Evolutionary conservation across 805 yeast genomes (phyloP), one percentile per base, ranked within the genome.

Genomic region (Lipomyces sp.): DNA sequence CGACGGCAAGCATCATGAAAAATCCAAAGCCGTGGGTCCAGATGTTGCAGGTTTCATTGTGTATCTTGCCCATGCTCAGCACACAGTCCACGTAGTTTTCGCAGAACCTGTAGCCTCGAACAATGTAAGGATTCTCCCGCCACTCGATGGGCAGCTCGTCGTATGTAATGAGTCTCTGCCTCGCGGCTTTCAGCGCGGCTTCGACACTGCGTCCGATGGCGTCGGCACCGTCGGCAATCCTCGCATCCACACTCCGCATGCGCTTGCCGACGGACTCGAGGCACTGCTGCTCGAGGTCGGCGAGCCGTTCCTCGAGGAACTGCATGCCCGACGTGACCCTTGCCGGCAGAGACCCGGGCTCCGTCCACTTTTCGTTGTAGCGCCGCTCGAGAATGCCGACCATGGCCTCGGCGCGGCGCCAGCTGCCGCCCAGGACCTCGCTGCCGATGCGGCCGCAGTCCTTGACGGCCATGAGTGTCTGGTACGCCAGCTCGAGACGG

Each of bases 11-110:
- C 65, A 90, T 69, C 26, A 79, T 61, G 2, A 79, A 28, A 2
- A 84, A 77, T 13, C 97, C 98, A 1, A 80, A 32, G 13, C 87
- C 63, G 70, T 91, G 98, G 0, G 96, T 78, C 98, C 98, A 91
- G 49, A 91, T 89, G 68, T 93, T 93, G 64, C 85, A 77, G 0
- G 95, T 78, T 67, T 91, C 98, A 65, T 91, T 91, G 69, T 93
- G 98, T 60, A 76, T 57, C 42, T 72, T 65, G 63, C 80, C 76
- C 16, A 89, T 71, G 42, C 90, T 79, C 52, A 73, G 67, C 28
- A 84, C 45, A 58, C 93, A 84, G 47, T 77, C 75, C 5, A 62
- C 28, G 63, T 84, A 89, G 36, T 78, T 75, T 50, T 78, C 71
- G 55, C 84, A 81, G 69, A 91, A 93, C 53, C 97, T 73, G 70